A percentile compares a stretch with the other conserved stretches of the same genome.
Evolutionary conservation across 148 eudicot species (phyloP).

Genomic region (Diospyros kaki): DNA sequence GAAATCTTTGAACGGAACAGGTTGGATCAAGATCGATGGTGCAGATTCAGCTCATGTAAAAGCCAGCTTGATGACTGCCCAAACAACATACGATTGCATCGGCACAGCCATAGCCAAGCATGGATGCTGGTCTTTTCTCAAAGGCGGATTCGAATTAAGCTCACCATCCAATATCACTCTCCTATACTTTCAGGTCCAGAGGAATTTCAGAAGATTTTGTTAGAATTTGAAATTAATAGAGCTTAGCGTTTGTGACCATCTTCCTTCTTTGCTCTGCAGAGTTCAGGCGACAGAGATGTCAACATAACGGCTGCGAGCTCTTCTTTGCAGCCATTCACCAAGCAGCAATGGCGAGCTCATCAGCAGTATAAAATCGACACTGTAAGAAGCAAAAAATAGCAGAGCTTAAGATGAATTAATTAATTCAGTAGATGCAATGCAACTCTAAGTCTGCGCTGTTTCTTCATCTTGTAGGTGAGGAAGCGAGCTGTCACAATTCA

Average conservation of each 20-base stretch:
- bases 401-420: too few relatives aligned
- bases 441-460: too few relatives aligned
- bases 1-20: conserved; percentile 27
- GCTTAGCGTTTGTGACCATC: background rate
- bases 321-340: conserved; percentile 77
- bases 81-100: conserved; percentile 38
- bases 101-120: conserved; percentile 61
- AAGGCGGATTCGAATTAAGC: conserved; percentile 71
- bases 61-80: conserved; percentile 42
- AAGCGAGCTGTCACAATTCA: conserved; percentile 77
- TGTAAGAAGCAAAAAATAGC: conserved; percentile 23
- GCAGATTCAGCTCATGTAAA: conserved; percentile 41
- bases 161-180: conserved; percentile 42
- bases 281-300: conserved; percentile 30
- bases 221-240: background rate
- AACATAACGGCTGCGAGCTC: conserved; percentile 52
- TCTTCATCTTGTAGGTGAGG: conserved; percentile 42
- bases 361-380: conserved; percentile 50
- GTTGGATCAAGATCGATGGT: conserved; percentile 61
- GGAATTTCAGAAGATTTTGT: background rate
- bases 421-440: too few relatives aligned
- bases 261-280: conserved; percentile 24
- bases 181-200: conserved; percentile 57
- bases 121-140: conserved; percentile 94
- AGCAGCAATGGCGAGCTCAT: conserved; percentile 68